Evolutionary conservation across 2,329 filamentous ascomycete species (phyloP), one percentile per base, ranked within the genome.

Genomic region (Calonectria henricotiae): DNA sequence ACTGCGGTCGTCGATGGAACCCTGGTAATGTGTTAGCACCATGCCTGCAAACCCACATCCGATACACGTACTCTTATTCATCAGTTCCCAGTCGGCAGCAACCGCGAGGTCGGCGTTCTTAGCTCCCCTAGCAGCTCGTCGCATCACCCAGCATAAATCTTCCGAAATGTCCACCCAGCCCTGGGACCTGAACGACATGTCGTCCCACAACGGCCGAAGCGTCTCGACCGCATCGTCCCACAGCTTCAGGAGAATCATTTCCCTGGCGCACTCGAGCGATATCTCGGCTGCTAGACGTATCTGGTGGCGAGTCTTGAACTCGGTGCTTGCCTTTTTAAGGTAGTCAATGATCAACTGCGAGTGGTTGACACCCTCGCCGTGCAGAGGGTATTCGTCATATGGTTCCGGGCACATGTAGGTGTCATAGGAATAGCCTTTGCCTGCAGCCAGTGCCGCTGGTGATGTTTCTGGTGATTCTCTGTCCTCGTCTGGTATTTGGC

Each of bases 351-450:
- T 89, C 27, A 90, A 78, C 68, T 85, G 82, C 1, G 86, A 82
- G 77, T 92, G 90, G 70, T 91, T 85, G 47, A 89, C 83, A 0
- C 88, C 88, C 5, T 79, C 73, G 4, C 86, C 85, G 23, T 82
- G 79, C 15, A 90, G 73, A 0, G 90, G 89, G 60, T 85, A 86
- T 75, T 92, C 90, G 72, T 90, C 85, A 71, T 90, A 84, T 1
- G 91, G 90, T 44, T 89, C 86, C 13, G 89, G 90, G 66, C 90
- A 92, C 82, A 93, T 86, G 79, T 92, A 93, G 1, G 88, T 90
- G 77, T 93, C 91, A 71, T 92, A 91, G 1, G 84, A 84, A 71
- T 90, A 90, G 0, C 86, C 84, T 62, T 87, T 88, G 74, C 83
- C 85, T 11, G 85, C 83, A 8, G 84, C 81, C 7, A 83, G 82